Percentiles rank a stretch among this genome's conserved stretches.
phyloP scores from a whole-genome alignment of 495 filamentous ascomycete species.

The Alectoria sarmentosa region DNA sequence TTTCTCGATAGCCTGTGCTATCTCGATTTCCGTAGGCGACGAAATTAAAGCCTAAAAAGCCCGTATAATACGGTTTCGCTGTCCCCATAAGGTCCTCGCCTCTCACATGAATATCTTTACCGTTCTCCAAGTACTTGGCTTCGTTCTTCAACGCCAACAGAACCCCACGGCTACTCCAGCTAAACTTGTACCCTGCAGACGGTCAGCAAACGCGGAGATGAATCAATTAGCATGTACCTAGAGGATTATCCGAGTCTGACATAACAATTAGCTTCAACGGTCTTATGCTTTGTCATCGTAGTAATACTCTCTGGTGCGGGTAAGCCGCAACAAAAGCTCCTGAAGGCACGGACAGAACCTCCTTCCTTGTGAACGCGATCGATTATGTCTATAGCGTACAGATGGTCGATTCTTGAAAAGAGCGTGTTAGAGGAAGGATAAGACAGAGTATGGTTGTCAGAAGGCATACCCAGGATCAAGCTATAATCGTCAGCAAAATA shows the following conservation, averaged over 20 bases:
- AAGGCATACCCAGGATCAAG: conserved; percentile 21
- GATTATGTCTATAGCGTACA: conserved; percentile 88
- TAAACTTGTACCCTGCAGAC: background rate
- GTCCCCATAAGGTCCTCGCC: conserved; percentile 67
- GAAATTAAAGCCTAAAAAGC: conserved; percentile 83
- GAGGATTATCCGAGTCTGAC: conserved; percentile 54
- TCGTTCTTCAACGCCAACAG: conserved; percentile 78
- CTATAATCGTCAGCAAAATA: too few species aligned
- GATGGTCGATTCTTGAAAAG: conserved; percentile 57
- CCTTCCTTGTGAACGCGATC: conserved; percentile 68
- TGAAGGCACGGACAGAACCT: conserved; percentile 55
- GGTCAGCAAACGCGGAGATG: too few species aligned
- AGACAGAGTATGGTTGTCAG: too few species aligned
- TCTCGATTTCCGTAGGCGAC: conserved; percentile 94
- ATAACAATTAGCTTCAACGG: background rate
- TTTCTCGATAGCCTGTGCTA: too few species aligned
- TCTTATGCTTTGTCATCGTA: background rate
- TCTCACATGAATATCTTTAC: too few species aligned
- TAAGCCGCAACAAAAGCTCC: conserved; percentile 72
- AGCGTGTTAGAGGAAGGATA: too few species aligned
- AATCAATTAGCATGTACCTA: conserved; percentile 46
- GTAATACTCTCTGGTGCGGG: conserved; percentile 49
- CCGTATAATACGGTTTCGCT: conserved; percentile 73
- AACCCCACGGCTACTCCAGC: conserved; percentile 75
- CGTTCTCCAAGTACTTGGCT: conserved; percentile 43